Evolutionary conservation across 768 basidiomycete species (phyloP).

Genomic region (Lentinula sp.): DNA sequence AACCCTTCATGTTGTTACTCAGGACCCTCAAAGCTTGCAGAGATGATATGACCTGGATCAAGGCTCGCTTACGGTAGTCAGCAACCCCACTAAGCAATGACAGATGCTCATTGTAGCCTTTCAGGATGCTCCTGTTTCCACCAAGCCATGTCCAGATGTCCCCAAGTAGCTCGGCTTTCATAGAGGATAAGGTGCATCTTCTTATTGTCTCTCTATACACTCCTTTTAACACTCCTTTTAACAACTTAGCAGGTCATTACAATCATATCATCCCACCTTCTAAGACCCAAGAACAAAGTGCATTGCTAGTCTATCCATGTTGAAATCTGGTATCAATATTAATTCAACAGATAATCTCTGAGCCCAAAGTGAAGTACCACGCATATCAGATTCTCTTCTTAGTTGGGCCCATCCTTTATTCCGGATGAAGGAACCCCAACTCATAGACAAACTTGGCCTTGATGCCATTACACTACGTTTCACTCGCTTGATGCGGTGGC

Average conservation of each 20-base stretch:
- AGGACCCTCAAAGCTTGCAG: no score
- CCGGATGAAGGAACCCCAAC: slow-evolving; percentile 78
- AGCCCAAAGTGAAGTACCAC: slow-evolving; percentile 90
- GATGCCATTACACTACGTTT: slow-evolving; percentile 93
- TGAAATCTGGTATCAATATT: not conserved
- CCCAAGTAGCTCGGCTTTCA: slow-evolving; percentile 31
- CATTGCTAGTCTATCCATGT: slow-evolving; percentile 7
- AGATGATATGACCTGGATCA: no score
- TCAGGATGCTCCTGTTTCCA: slow-evolving; percentile 29
- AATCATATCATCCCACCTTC: slow-evolving; percentile 70
- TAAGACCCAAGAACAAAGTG: slow-evolving; percentile 89
- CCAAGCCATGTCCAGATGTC: slow-evolving; percentile 43
- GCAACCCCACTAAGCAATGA: slow-evolving; percentile 30
- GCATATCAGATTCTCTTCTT: slow-evolving; percentile 75
- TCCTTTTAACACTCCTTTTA: no score
- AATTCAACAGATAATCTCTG: slow-evolving; percentile 67
- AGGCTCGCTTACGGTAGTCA: slow-evolving; percentile 32
- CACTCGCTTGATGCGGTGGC: slow-evolving; percentile 72
- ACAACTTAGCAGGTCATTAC: slow-evolving; percentile 46
- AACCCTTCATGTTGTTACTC: no score
- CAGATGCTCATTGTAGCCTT: slow-evolving; percentile 24
- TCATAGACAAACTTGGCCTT: slow-evolving; percentile 82
- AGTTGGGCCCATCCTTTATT: slow-evolving; percentile 89
- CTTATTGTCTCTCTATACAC: not conserved
- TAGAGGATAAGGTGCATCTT: slow-evolving; percentile 39